A percentile compares a stretch with the other conserved stretches of the same genome.
phyloP scores from a whole-genome alignment of 1,139 yeast species.

The Suhomyces choctaworum region DNA sequence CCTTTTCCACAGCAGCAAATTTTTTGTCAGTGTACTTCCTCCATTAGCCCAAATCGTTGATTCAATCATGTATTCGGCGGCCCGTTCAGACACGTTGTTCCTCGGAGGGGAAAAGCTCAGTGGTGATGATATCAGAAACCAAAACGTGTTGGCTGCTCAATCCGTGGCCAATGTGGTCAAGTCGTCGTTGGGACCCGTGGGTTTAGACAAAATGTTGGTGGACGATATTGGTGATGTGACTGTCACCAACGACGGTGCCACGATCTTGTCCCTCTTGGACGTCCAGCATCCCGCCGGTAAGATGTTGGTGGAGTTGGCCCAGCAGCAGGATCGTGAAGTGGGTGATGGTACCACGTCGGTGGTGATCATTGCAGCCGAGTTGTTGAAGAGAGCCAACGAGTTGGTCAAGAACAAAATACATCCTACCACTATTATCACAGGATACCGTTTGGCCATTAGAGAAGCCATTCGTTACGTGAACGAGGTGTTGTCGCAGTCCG shows the following conservation, averaged over 20 bases:
- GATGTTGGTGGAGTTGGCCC: constrained; percentile 94
- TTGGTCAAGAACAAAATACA: constrained; percentile 91
- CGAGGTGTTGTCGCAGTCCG: constrained; percentile 80
- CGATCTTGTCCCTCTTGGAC: constrained; percentile 84
- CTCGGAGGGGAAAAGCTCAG: constrained; percentile 94
- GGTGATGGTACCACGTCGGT: constrained; percentile 99
- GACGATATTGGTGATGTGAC: constrained; percentile 99
- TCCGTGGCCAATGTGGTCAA: constrained; percentile 98
- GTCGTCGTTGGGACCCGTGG: constrained; percentile 96
- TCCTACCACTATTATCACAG: constrained; percentile 96
- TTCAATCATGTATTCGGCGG: constrained; percentile 48
- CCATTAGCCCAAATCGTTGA: constrained; percentile 1
- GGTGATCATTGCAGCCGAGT: constrained; percentile 91
- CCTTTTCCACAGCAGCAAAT: constrained; percentile 9
- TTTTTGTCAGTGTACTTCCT: constrained; percentile 5
- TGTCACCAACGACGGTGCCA: constrained; percentile 98
- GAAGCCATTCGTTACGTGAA: constrained; percentile 90
- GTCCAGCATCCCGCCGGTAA: constrained; percentile 99
- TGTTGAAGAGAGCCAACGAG: constrained; percentile 90
- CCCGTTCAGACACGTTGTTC: constrained; percentile 89
- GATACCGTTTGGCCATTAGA: constrained; percentile 88
- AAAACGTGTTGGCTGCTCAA: constrained; percentile 92
- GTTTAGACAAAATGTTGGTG: constrained; percentile 96
- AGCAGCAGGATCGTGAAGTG: constrained; percentile 97
- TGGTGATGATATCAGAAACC: constrained; percentile 96